Evolutionary conservation across 2,329 filamentous ascomycete species (phyloP), one percentile per base, ranked within the genome.

Genomic region (Macrophomina phaseolina): DNA sequence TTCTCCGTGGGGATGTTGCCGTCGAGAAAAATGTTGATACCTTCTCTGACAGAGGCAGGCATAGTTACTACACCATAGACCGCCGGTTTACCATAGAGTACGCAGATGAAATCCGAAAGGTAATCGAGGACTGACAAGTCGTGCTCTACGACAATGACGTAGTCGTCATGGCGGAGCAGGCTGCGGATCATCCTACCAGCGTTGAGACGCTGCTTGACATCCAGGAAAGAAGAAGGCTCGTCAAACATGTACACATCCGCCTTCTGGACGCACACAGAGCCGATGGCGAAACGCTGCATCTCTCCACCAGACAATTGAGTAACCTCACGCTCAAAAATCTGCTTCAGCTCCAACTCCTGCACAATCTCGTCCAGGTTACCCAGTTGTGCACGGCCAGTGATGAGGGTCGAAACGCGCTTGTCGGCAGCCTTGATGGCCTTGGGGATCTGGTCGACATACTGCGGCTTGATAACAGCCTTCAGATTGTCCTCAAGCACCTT

Each of bases 11-110:
- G 95, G 67, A 98, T 97, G 81, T 98, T 93, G 71, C 95, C 95
- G 75, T 99, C 95, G 66, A 99, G 86, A 89, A 98, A 99, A 79
- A 98, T 97, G 79, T 97, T 98, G 89, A 98, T 97, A 81, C 94
- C 95, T 87, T 99, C 95, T 77, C 95, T 93, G 68, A 99, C 95
- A 3, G 95, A 98, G 75, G 95, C 87, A 61, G 95, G 95, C 28
- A 98, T 87, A 32, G 95, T 98, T 58, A 99, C 95, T 61, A 99
- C 95, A 89, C 95, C 95, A 74, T 99, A 99, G 53, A 97, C 90
- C 55, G 95, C 95, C 45, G 95, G 95, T 81, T 91, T 90, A 73
- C 95, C 96, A 81, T 99, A 99, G 11, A 99, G 90, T 68, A 97
- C 93, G 78, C 95, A 99, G 75, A 99, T 93, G 81, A 95, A 99